Base-by-base conservation (phyloP, 495 filamentous ascomycete genomes). In the Gamarada debralockiae region DNA sequence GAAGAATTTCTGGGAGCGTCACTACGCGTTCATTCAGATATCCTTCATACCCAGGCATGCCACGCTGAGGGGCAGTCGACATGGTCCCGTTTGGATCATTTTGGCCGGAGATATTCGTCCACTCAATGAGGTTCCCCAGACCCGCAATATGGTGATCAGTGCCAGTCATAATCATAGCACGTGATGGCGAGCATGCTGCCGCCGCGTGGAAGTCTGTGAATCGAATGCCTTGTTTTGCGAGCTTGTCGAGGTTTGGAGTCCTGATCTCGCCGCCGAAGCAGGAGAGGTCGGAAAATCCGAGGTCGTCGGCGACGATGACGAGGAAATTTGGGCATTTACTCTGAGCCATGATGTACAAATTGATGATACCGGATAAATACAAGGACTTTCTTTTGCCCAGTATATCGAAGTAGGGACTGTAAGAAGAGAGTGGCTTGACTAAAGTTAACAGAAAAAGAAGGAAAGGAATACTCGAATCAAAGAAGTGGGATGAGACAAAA, bases 161-260 rank as follows among this genome's bases (percentile, higher is more conserved):
- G 3, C 77, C 77, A 3, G 72, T 72, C 51, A 80, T 59, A 27
- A 80, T 69, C 82, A 87, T 87, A 34, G 81, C 76, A 9, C 80
- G 71, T 5, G 78, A 80, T 20, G 82, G 81, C 60, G 77, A 83
- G 63, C 83, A 87, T 63, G 81, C 80, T 20, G 81, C 78, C 7
- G 81, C 79, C 10, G 80, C 77, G 59, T 85, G 80, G 62, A 82
- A 84, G 57, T 84, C 76, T 0, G 81, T 83, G 59, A 84, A 83
- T 17, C 79, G 76, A 23, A 84, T 61, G 8, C 80, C 79, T 53
- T 69, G 59, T 50, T 73, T 60, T 17, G 81, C 79, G 8, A 86
- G 67, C 27, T 71, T 67, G 58, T 84, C 76, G 37, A 86, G 69
- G 59, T 83, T 77, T 0, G 81, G 82, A 0, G 82, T 85, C 21